Base-by-base conservation (phyloP, 129 eudicot genomes). In the Centrapalus pauciflorus region DNA sequence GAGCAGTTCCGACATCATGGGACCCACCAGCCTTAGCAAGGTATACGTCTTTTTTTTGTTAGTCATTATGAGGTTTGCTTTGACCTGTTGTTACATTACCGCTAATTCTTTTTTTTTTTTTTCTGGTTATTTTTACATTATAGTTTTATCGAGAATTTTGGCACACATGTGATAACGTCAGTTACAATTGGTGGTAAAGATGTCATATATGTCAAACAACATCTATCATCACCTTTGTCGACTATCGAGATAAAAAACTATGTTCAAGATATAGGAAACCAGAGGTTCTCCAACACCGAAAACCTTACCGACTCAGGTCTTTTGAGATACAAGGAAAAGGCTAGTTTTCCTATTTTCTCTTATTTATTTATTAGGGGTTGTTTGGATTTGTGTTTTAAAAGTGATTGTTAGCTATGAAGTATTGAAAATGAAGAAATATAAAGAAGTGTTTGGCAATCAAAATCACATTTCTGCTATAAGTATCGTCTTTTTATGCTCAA, bases 181-280 rank as follows among this genome's bases (percentile, higher is more conserved):
- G 84, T 88, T 28, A 88, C 98, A 23, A 81, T 92, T 74, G 98
- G 98, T 55, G 98, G 98, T 55, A 92, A 85, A 81, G 96, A 92
- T 76, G 96, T 92, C 51, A 83, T 92, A 59, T 92, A 83, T 61
- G 89, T 88, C 52, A 85, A 81, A 69, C 98, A 92, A 70, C 95
- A 85, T 65, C 66, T 32, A 13, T 83, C 91, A 14, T 92, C 98
- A 17, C 85, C 95, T 72, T 72, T 92, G 14, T 81, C 96, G 11
- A 80, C 83, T 1, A 60, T 48, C 48, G 98, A 92, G 69, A 85
- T 92, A 7, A 85, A 92, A 77, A 83, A 77, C 63, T 92, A 92
- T 65, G 89, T 88, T 66, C 88, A 85, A 69, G 95, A 88, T 63
- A 81, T 92, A 26, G 98, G 98, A 70, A 79, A 85, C 65, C 96